A percentile compares a stretch with the other conserved stretches of the same genome.
These are phyloP conservation scores for Mortierella antarctica DNA, from an alignment of 192 early-diverging fungal species.

Conservation along the genomic window DNA sequence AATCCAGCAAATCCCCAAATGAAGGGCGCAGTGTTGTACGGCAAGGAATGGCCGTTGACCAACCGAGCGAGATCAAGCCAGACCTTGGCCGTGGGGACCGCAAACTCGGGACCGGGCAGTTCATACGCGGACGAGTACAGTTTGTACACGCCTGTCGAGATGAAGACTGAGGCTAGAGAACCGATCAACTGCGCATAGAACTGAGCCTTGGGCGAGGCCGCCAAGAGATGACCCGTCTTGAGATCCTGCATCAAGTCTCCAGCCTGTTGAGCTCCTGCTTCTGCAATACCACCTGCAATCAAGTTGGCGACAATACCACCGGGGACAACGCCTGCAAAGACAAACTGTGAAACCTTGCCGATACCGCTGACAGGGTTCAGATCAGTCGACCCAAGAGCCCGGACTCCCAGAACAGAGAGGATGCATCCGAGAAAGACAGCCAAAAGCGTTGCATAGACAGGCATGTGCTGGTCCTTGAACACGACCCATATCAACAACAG, in stretches of 20 bases:
- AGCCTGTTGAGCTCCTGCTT: constrained; percentile 66
- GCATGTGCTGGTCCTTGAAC: constrained; percentile 69
- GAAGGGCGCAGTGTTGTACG: constrained; percentile 70
- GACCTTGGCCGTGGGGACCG: constrained; percentile 79
- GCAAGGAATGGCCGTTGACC: constrained; percentile 79
- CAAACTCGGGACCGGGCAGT: constrained; percentile 77
- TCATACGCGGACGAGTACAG: constrained; percentile 74
- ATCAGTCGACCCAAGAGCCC: constrained; percentile 85
- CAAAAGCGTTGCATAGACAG: constrained; percentile 73
- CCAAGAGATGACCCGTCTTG: constrained; percentile 89
- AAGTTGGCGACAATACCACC: constrained; percentile 79
- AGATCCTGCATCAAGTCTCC: constrained; percentile 79
- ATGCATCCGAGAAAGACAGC: constrained; percentile 81
- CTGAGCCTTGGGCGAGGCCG: constrained; percentile 87
- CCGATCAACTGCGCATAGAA: constrained; percentile 87
- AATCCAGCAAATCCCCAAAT: constrained; percentile 64
- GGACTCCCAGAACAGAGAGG: constrained; percentile 81
- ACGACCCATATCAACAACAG: constrained; percentile 70
- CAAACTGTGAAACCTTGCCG: constrained; percentile 86
- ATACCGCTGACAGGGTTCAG: constrained; percentile 87
- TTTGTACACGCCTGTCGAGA: constrained; percentile 74
- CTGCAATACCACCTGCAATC: constrained; percentile 82
- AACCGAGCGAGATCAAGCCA: constrained; percentile 84
- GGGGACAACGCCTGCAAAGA: constrained; percentile 82
- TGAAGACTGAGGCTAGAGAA: constrained; percentile 75